Evolutionary conservation across 208 protist genomes (phyloP), one percentile per base, ranked within the genome.

Genomic region (Angomonas ambiguus): DNA sequence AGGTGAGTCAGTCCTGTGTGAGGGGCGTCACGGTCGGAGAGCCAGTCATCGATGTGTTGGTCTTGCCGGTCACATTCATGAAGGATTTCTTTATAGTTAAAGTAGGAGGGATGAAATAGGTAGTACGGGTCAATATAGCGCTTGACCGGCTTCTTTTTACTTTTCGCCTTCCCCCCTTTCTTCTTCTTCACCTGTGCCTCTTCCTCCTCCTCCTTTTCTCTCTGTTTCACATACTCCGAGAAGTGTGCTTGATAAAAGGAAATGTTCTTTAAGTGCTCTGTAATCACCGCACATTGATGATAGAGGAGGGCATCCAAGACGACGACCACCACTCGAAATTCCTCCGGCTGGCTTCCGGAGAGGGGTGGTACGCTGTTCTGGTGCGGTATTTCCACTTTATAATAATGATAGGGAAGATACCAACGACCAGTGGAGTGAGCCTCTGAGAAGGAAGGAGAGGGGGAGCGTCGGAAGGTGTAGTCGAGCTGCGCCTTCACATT

Each of bases 341-440:
- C n/a, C n/a, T n/a, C n/a, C n/a, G n/a, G n/a, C n/a, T n/a, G n/a
- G n/a, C n/a, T n/a, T n/a, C n/a, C n/a, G n/a, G n/a, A n/a, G n/a
- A n/a, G n/a, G n/a, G n/a, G n/a, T n/a, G n/a, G n/a, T 8, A 5
- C 35, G 13, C 35, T 41, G 13, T 13, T 41, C 13, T 41, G 8
- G 13, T 41, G 35, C 35, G 13, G 8, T 4, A 55, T 20, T 8
- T 55, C 49, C 49, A 55, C 16, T 27, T 55, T 55, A 20, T 55
- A 55, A 27, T 55, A 55, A 27, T 55, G 49, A 20, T 55, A 55
- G 16, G 49, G 49, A 8, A 55, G 49, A 27, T 55, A 55, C 49
- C 49, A 55, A 8, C 49, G 18, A 20, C 49, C 49, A 18, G 49
- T 30, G 20, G 49, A 55, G 6, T 6, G 49, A 18, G 18, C n/a